Conservation (phyloP, 805 yeast genomes). For the Candida succiphila region DNA sequence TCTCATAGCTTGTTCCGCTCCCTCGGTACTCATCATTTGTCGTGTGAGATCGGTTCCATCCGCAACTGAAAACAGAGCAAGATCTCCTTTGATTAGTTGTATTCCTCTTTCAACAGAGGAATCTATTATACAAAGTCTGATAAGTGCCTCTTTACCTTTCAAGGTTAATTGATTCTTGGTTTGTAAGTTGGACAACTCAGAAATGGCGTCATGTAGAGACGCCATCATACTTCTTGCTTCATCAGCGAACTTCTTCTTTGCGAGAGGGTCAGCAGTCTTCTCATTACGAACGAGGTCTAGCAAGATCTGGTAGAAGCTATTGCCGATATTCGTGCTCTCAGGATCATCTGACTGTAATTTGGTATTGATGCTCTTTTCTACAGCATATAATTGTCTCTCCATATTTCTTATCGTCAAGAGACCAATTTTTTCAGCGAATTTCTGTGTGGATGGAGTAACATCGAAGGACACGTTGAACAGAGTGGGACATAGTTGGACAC, state of each 20-base stretch:
- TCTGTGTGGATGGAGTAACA: slow-evolving; percentile 46
- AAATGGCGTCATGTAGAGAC: slow-evolving; percentile 39
- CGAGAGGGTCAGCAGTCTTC: slow-evolving; percentile 5
- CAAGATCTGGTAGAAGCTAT: background rate
- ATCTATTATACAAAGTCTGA: slow-evolving; percentile 61
- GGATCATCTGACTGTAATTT: background rate
- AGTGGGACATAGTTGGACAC: slow-evolving; percentile 56
- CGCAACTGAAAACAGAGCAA: slow-evolving; percentile 3
- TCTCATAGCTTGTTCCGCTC: background rate
- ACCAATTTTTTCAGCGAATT: slow-evolving; percentile 63
- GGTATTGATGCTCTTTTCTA: slow-evolving; percentile 4
- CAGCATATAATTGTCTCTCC: slow-evolving; percentile 40
- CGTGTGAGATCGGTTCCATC: background rate
- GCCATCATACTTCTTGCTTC: slow-evolving; percentile 29
- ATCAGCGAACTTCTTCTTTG: slow-evolving; percentile 20
- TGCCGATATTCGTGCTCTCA: no score
- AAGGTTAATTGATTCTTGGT: slow-evolving; percentile 42
- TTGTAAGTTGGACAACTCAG: slow-evolving; percentile 49
- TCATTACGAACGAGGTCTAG: background rate
- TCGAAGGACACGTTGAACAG: slow-evolving; percentile 64
- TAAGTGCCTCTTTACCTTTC: slow-evolving; percentile 67
- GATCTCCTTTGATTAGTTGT: slow-evolving; percentile 16
- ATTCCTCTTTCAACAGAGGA: slow-evolving; percentile 55
- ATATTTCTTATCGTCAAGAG: slow-evolving; percentile 76
- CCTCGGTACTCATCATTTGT: slow-evolving; percentile 5